Base-by-base conservation (phyloP, 129 eudicot species). In the Glebionis coronaria region DNA sequence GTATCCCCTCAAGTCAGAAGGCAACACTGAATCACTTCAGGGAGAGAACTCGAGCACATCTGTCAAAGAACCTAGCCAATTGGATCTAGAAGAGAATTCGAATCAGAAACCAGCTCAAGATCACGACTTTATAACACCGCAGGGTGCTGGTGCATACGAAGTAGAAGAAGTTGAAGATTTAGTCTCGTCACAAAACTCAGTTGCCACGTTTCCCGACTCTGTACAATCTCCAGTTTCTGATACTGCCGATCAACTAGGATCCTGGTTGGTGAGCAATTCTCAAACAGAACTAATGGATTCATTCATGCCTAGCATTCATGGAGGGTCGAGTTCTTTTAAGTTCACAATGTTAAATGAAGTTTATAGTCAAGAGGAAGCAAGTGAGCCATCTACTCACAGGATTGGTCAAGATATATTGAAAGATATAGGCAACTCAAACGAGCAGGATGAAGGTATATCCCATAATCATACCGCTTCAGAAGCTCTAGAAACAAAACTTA, bases 1-100 rank as follows among this genome's bases (percentile, higher is more conserved):
- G 28, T 94, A 69, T 77, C 99, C 99, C 18, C 67, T 72, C 31
- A 72, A 78, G 69, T 63, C 90, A 74, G 73, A 77, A 35, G 58
- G 28, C 73, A 60, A 18, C 63, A 63, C 44, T 13, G 76, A 60
- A 67, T 78, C 77, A 54, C 55, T 63, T 55, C 15, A 66, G 28
- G 88, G 75, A 58, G 86, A 77, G 42, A 45, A 54, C 46, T 58
- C 73, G 50, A 73, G 73, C 67, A 63, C 74, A 50, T 64, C 75
- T 56, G 80, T 66, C 12, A 68, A 76, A 55, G 88, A 84, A 56
- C 77, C 87, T 31, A 69, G 78, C 60, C 47, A 72, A 9, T 40
- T 78, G 56, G 93, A 87, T 50, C 74, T 72, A 56, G 88, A 86
- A 38, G 79, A 67, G 13, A 59, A 71, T 53, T 54, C 71, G 56